A percentile compares a stretch with the other conserved stretches of the same genome.
These are phyloP conservation scores for Pseudonitzschia delicatissima DNA, from an alignment of 108 stramenopile species.

Conservation along the genomic window DNA sequence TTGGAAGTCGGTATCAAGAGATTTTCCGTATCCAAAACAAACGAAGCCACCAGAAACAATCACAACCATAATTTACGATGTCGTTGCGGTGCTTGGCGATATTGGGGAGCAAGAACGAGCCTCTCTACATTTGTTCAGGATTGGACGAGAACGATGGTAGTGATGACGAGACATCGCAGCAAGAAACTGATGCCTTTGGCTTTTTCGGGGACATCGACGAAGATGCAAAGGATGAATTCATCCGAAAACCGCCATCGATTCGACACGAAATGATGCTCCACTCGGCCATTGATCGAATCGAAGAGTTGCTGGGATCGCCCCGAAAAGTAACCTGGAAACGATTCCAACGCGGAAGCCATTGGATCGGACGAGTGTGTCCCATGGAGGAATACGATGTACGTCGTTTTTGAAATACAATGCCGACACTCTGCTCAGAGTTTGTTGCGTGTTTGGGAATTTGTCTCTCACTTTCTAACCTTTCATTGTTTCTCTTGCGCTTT, in stretches of 20 bases:
- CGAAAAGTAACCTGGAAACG: slow-evolving; percentile 7
- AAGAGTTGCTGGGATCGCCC: slow-evolving; percentile 38
- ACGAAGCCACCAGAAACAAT: too few relatives aligned
- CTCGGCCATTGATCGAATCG: slow-evolving; percentile 46
- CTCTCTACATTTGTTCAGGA: slow-evolving; percentile 33
- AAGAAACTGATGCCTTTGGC: slow-evolving; percentile 31
- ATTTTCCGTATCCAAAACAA: too few relatives aligned
- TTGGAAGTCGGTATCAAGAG: too few relatives aligned
- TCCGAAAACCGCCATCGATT: slow-evolving; percentile 8
- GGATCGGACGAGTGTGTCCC: slow-evolving; percentile 39
- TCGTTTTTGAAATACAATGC: neutral
- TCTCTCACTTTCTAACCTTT: neutral
- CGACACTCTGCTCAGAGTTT: neutral
- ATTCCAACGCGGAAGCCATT: slow-evolving; percentile 35
- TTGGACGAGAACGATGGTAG: neutral
- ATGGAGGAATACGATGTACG: slow-evolving; percentile 45
- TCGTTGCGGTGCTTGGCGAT: slow-evolving; percentile 41
- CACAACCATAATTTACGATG: slow-evolving; percentile 30
- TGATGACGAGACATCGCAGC: neutral
- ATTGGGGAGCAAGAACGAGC: slow-evolving; percentile 45
- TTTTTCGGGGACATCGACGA: slow-evolving; percentile 15
- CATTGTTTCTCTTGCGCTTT: neutral
- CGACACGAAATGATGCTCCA: slow-evolving; percentile 48
- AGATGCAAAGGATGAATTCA: neutral
- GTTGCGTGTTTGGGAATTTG: neutral